These are phyloP conservation scores for Crepidotus sp. DNA, from an alignment of 1,284 basidiomycete genomes.

Conservation along the genomic window DNA sequence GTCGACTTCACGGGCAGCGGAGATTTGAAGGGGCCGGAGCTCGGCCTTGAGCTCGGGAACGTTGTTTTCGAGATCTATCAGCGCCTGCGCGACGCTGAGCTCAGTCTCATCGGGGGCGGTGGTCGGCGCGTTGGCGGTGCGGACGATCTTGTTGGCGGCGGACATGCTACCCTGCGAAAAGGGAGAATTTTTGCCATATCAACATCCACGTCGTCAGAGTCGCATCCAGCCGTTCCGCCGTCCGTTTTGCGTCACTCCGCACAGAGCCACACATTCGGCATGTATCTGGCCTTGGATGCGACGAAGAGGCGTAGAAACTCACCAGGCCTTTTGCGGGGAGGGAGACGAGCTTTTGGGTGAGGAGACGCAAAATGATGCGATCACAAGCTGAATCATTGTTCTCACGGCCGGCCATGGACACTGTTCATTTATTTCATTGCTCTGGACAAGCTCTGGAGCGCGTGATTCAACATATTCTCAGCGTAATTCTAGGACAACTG, in stretches of 20 bases:
- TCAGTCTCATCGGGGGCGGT: conserved; percentile 90
- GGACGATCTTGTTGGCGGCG: conserved; percentile 80
- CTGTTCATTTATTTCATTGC: too few relatives aligned
- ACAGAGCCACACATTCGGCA: conserved; percentile 14
- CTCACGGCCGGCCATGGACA: background rate
- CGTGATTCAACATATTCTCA: too few relatives aligned
- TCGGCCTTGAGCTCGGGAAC: conserved; percentile 97
- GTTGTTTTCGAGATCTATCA: conserved; percentile 97
- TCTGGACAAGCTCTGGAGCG: too few relatives aligned
- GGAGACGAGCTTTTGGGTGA: too few relatives aligned
- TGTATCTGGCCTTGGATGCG: conserved; percentile 20
- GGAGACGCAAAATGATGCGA: background rate
- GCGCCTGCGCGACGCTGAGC: conserved; percentile 88
- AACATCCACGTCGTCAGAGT: conserved; percentile 32
- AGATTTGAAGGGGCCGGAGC: conserved; percentile 93
- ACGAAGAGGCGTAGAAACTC: conserved; percentile 25
- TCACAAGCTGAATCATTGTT: background rate
- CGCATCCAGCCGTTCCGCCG: conserved; percentile 33
- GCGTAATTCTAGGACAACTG: too few relatives aligned
- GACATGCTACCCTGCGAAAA: conserved; percentile 41
- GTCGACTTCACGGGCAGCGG: conserved; percentile 96
- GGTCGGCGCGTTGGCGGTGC: conserved; percentile 91
- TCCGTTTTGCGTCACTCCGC: conserved; percentile 19
- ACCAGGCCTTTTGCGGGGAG: conserved; percentile 35
- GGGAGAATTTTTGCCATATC: conserved; percentile 26